These are phyloP conservation scores for Collybia mongolica DNA, from an alignment of 768 basidiomycete genomes.

Conservation along the genomic window DNA sequence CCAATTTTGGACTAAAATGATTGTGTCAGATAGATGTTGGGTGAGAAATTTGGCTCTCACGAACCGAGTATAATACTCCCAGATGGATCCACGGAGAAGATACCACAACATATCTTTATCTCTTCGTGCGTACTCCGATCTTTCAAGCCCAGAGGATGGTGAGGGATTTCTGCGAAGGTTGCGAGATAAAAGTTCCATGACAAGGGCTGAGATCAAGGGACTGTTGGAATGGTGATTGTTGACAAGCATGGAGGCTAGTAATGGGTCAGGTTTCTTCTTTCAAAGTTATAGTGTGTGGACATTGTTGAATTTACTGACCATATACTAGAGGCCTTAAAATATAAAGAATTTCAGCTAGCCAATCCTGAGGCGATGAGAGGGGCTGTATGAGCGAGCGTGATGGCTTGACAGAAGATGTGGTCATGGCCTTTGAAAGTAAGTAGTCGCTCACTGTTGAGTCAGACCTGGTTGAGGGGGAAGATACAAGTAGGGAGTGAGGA, in stretches of 20 bases:
- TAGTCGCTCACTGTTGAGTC: slow-evolving; percentile 73
- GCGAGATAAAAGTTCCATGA: slow-evolving; percentile 73
- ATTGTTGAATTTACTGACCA: slow-evolving; percentile 41
- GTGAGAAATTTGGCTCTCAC: slow-evolving; percentile 14
- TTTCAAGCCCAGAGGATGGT: slow-evolving; percentile 61
- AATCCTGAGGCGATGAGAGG: slow-evolving; percentile 65
- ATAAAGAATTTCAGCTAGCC: slow-evolving; percentile 72
- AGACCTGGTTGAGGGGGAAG: slow-evolving; percentile 48
- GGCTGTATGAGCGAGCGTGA: slow-evolving; percentile 65
- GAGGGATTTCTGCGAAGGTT: slow-evolving; percentile 69
- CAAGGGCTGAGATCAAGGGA: slow-evolving; percentile 62
- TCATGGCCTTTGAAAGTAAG: slow-evolving; percentile 78
- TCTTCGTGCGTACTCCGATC: slow-evolving; percentile 76
- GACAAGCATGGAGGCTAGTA: slow-evolving; percentile 39
- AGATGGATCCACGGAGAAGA: slow-evolving; percentile 81
- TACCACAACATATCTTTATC: slow-evolving; percentile 86
- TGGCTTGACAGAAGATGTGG: slow-evolving; percentile 68
- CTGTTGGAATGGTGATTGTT: slow-evolving; percentile 52
- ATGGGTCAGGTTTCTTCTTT: not conserved
- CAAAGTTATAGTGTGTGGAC: too few species aligned
- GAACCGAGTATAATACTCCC: slow-evolving; percentile 76
- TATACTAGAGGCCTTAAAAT: slow-evolving; percentile 75
- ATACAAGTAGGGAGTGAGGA: slow-evolving; percentile 58
- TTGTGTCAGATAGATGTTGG: slow-evolving; percentile 4
- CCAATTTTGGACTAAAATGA: slow-evolving; percentile 64